Conservation (phyloP, 2,329 filamentous ascomycete genomes). For the Thyridium curvatum region DNA sequence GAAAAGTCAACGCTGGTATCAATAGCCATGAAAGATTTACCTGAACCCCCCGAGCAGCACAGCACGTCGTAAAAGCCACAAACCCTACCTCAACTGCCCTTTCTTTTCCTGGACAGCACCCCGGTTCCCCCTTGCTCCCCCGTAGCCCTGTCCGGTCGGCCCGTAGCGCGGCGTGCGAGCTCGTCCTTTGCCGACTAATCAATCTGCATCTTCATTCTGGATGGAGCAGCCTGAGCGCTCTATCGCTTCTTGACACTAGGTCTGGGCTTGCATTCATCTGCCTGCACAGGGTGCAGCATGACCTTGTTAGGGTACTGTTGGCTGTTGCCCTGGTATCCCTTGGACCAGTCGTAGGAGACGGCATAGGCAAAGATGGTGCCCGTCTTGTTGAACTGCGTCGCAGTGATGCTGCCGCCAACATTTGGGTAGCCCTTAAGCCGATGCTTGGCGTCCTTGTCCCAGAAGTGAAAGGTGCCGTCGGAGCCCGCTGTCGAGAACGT, state of each 20-base stretch:
- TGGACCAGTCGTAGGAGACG: slow-evolving; percentile 96
- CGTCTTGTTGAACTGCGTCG: slow-evolving; percentile 83
- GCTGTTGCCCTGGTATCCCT: slow-evolving; percentile 84
- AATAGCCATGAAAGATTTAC: too few relatives aligned
- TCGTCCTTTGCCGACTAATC: too few relatives aligned
- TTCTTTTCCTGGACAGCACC: too few relatives aligned
- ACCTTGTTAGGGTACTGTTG: slow-evolving; percentile 71
- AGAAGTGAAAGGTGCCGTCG: slow-evolving; percentile 95
- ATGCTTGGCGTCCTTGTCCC: slow-evolving; percentile 90
- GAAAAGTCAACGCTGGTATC: too few relatives aligned
- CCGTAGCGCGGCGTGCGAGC: too few relatives aligned
- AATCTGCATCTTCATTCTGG: too few relatives aligned
- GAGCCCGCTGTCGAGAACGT: slow-evolving; percentile 97
- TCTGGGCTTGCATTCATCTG: slow-evolving; percentile 57
- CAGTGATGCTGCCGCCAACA: slow-evolving; percentile 79
- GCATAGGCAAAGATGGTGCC: slow-evolving; percentile 85
- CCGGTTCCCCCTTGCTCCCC: too few relatives aligned
- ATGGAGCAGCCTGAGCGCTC: slow-evolving; percentile 7
- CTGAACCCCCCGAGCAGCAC: too few relatives aligned
- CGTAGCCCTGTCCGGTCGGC: too few relatives aligned
- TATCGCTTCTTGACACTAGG: slow-evolving; percentile 55
- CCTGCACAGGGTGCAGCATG: slow-evolving; percentile 71
- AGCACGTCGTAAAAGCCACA: too few relatives aligned
- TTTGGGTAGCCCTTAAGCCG: slow-evolving; percentile 81
- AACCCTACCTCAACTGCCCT: too few relatives aligned